Base-by-base conservation (phyloP, 176 grass and related monocot species). In the Musa schizocarpa region DNA sequence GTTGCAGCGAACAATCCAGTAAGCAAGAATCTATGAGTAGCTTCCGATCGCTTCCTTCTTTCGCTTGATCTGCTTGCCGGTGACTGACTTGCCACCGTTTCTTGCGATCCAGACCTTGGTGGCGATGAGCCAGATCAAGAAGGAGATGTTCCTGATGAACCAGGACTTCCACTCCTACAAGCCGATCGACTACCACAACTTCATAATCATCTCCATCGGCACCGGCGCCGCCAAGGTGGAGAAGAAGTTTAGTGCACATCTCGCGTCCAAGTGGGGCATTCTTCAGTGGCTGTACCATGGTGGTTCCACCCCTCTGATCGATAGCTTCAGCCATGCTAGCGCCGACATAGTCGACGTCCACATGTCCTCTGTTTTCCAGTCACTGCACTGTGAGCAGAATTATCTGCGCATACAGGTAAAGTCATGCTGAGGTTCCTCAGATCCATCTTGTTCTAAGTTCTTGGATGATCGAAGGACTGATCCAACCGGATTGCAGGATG, bases 1-100 rank as follows among this genome's bases (percentile, higher is more conserved):
- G 80, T 93, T 13, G 85, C 85, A 0, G 90, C 90, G 13, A 95
- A 95, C 80, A 91, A 95, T 54, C 91, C 91, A 23, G 88, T 85
- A 24, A 34, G 65, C 71, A 1, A 6, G 22, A 10, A 8, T 23
- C 3, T 10, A 72, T 8, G 0, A 72, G 23, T 14, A 8, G 24
- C 11, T 54, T 11, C 9, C 23, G 16, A 75, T 52, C 19, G 3
- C 1, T 34, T 53, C 11, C 20, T 23, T 9, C 0, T 13, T 1
- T 16, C 11, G 58, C 4, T 43, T 25, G 53, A 13, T 49, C 1
- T n/a, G 21, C 12, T 77, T 34, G 19, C n/a, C 12, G 51, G 52
- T 3, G 11, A 24, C 10, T 64, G 11, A 26, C 11, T 65, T 25
- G 11, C 50, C 50, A 50, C 26, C 1, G 49, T 65, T 52, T 79